Conservation (phyloP, 2,329 filamentous ascomycete genomes). For the Microsporum audouinii region DNA sequence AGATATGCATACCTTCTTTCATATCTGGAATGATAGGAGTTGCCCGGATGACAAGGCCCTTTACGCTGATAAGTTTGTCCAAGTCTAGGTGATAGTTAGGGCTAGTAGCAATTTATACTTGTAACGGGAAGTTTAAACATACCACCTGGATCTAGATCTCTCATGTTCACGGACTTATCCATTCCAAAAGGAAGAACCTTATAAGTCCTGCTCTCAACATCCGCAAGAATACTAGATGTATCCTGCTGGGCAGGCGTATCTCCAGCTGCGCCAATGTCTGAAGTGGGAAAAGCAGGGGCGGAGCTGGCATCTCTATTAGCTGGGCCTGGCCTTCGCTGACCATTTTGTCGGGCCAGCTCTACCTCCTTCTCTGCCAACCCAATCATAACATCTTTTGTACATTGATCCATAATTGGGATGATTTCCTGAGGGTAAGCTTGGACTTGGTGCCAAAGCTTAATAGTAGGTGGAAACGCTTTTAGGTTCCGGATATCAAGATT, state of each 20-base stretch:
- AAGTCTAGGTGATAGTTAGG: slow-evolving; percentile 51
- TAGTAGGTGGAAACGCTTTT: slow-evolving; percentile 81
- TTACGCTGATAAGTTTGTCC: slow-evolving; percentile 90
- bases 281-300: slow-evolving; percentile 65
- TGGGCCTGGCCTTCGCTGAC: slow-evolving; percentile 34
- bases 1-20: slow-evolving; percentile 55
- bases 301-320: slow-evolving; percentile 52
- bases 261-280: slow-evolving; percentile 52
- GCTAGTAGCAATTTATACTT: not conserved
- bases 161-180: slow-evolving; percentile 76
- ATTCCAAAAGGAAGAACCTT: slow-evolving; percentile 82
- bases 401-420: slow-evolving; percentile 90
- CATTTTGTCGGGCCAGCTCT: slow-evolving; percentile 50
- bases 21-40: slow-evolving; percentile 97
- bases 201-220: slow-evolving; percentile 69
- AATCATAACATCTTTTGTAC: slow-evolving; percentile 83
- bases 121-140: not conserved
- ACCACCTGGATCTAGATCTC: slow-evolving; percentile 83
- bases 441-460: slow-evolving; percentile 90
- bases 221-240: slow-evolving; percentile 59
- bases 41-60: slow-evolving; percentile 88
- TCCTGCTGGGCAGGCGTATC: slow-evolving; percentile 26
- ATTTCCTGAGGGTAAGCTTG: slow-evolving; percentile 94
- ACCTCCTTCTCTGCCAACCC: slow-evolving; percentile 75
- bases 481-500: slow-evolving; percentile 84